Conservation (phyloP, 805 yeast genomes). For the Starmerella asiatica region DNA sequence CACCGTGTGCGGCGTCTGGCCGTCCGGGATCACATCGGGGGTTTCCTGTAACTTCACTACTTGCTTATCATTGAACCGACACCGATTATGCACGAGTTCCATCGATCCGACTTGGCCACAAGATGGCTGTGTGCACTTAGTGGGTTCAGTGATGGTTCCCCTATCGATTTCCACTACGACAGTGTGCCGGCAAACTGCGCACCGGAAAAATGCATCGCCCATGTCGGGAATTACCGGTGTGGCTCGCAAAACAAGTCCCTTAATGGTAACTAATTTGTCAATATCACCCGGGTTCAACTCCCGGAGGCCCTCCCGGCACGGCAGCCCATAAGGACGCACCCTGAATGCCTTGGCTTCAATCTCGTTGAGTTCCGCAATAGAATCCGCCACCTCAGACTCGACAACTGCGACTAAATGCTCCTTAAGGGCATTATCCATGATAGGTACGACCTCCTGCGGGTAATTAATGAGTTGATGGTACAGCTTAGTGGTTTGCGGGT, state of each 20-base stretch:
- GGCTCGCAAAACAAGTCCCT: constrained; percentile 79
- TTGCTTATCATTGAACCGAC: constrained; percentile 89
- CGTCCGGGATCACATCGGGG: constrained; percentile 92
- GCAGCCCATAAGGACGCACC: constrained; percentile 78
- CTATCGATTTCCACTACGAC: constrained; percentile 84
- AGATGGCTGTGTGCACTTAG: constrained; percentile 76
- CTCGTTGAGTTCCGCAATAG: constrained; percentile 37
- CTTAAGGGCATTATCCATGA: constrained; percentile 91
- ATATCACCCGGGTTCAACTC: constrained; percentile 89
- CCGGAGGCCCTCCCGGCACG: constrained; percentile 62
- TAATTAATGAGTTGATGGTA: constrained; percentile 79
- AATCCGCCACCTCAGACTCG: constrained; percentile 22
- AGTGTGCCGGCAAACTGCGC: constrained; percentile 89
- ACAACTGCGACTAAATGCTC: constrained; percentile 58
- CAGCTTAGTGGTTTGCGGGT: constrained; percentile 59
- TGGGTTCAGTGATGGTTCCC: constrained; percentile 87
- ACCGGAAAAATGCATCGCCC: constrained; percentile 92
- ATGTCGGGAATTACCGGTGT: constrained; percentile 93
- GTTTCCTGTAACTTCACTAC: constrained; percentile 89
- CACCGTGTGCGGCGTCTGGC: constrained; percentile 95
- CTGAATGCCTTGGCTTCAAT: constrained; percentile 74
- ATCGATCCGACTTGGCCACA: constrained; percentile 77
- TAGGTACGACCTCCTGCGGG: constrained; percentile 94
- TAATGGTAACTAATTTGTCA: constrained; percentile 79
- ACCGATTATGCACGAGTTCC: constrained; percentile 83